Conservation (phyloP, 2,329 filamentous ascomycete genomes). For the Arthrobotrys sphaeroides region DNA sequence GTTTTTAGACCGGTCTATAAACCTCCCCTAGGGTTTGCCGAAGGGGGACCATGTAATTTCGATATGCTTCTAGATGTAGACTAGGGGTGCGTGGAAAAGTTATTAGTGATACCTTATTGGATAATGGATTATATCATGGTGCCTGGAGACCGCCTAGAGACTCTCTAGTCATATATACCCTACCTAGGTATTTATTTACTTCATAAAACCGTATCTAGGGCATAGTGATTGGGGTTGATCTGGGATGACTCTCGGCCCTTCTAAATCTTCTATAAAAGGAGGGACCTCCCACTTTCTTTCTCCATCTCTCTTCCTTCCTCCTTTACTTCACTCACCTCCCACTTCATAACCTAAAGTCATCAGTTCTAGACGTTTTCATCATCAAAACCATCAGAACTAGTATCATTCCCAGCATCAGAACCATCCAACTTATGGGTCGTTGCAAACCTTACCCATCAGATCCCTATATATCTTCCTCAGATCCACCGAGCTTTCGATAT, state of each 20-base stretch:
- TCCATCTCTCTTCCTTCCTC: background rate
- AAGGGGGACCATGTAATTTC: background rate
- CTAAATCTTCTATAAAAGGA: background rate
- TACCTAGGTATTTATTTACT: no score
- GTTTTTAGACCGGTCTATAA: background rate
- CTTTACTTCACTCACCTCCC: background rate
- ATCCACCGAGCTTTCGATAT: no score
- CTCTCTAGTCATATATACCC: no score
- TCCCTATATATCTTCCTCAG: no score
- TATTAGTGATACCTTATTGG: background rate
- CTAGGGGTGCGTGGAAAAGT: background rate
- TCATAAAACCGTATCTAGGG: no score
- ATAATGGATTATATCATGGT: no score
- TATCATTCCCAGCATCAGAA: no score
- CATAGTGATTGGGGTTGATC: background rate
- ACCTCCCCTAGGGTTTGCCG: no score
- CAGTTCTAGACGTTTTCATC: background rate
- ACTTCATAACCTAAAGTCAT: no score
- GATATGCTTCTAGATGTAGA: background rate
- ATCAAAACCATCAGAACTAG: background rate
- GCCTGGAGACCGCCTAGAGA: no score
- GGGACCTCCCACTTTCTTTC: background rate
- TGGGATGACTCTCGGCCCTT: background rate
- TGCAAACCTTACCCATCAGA: no score
- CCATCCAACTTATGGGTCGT: no score